Base-by-base conservation (phyloP, 148 eudicot genomes). In the Persicaria tinctoria region DNA sequence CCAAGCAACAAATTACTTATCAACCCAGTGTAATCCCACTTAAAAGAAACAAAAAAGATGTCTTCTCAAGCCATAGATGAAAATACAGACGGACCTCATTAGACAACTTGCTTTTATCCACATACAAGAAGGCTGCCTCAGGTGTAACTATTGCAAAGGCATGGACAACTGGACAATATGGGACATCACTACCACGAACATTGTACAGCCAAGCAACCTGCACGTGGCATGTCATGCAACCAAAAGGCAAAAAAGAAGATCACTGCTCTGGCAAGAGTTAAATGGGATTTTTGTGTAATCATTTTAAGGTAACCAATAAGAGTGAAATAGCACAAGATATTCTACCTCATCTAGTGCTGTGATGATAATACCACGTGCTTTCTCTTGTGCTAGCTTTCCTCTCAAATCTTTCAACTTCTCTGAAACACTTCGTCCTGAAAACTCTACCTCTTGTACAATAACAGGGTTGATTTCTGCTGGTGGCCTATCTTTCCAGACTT, bases 151-250 rank as follows among this genome's bases (percentile, higher is more conserved):
- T 79, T 69, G 96, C 97, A 85, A 80, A 95, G 60, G 98, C 93
- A 73, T 95, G 97, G 73, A 88, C 96, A 84, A 95, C 97, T 55
- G 98, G 97, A 79, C 86, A 86, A 62, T 92, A 92, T 18, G 92
- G 81, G 80, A 95, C 98, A 81, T 95, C 98, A 79, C 76, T 79
- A 46, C 98, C 98, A 75, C 98, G 97, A 74, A 95, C 72, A 77
- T 95, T 95, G 77, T 82, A 92, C 82, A 90, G 72, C 98, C 98
- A 95, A 77, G 96, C 98, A 82, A 95, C 97, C 98, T 95, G 87
- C 73, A 81, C 44, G 68, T 5, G 46, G 68, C 76, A 78, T 51
- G 57, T 57, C 32, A 56, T 51, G 4, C n/a, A 49, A 71, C 74
- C 20, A 80, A 50, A 66, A 78, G 51, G 75, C 47, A 75, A 11